Evolutionary conservation across 371 early-diverging fungal genomes (phyloP).

Genomic region (Massospora cicadina): DNA sequence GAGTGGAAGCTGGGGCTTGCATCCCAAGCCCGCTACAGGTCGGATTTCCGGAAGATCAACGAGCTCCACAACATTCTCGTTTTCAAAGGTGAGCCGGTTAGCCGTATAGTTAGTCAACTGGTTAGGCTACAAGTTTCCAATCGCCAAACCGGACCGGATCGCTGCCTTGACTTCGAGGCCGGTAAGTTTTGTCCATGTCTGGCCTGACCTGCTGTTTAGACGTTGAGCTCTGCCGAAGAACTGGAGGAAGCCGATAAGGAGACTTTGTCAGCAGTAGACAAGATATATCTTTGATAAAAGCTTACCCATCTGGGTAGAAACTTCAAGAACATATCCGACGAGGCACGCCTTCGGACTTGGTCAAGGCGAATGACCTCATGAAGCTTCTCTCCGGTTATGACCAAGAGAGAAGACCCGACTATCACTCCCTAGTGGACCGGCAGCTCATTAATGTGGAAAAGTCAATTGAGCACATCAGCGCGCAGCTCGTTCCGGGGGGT

Average conservation of each 20-base stretch:
- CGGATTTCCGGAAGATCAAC: slow-evolving; percentile 76
- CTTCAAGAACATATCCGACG: slow-evolving; percentile 87
- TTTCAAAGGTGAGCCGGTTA: slow-evolving; percentile 37
- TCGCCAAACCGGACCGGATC: slow-evolving; percentile 37
- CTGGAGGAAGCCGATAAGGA: slow-evolving; percentile 81
- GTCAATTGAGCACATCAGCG: slow-evolving; percentile 3
- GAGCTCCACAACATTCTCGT: slow-evolving; percentile 77
- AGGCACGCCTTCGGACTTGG: slow-evolving; percentile 79
- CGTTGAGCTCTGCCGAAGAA: slow-evolving; percentile 71
- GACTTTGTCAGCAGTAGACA: slow-evolving; percentile 67
- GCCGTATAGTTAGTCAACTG: not conserved
- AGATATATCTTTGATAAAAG: too few relatives aligned
- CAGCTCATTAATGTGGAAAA: slow-evolving; percentile 3
- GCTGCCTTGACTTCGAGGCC: slow-evolving; percentile 38
- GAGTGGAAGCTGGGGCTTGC: slow-evolving; percentile 81
- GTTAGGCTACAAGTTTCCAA: slow-evolving; percentile 75
- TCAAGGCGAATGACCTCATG: slow-evolving; percentile 88
- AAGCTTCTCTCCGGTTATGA: slow-evolving; percentile 90
- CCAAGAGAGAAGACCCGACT: slow-evolving; percentile 12
- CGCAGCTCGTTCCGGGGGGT: slow-evolving; percentile 6
- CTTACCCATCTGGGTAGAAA: slow-evolving; percentile 36
- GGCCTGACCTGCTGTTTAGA: slow-evolving; percentile 15
- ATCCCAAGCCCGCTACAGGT: slow-evolving; percentile 58
- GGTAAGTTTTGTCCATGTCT: slow-evolving; percentile 18
- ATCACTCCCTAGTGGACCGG: slow-evolving; percentile 4